phyloP scores from a whole-genome alignment of 768 basidiomycete species.

The Kwoniella sp. region DNA sequence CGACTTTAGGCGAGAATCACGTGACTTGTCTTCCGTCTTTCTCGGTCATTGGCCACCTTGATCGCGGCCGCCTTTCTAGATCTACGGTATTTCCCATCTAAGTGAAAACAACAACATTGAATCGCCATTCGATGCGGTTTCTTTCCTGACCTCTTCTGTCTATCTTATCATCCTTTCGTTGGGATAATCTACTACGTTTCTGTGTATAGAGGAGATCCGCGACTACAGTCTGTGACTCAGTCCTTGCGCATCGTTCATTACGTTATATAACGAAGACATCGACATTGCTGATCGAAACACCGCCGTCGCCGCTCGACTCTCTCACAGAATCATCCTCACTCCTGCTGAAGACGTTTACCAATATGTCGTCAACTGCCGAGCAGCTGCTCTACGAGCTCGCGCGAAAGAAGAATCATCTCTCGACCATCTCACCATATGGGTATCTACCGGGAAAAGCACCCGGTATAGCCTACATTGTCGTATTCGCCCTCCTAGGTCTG shows the following conservation, averaged over 20 bases:
- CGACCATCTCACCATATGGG: conserved; percentile 31
- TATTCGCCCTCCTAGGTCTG: conserved; percentile 39
- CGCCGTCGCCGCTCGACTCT: neutral
- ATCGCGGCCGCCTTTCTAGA: no score
- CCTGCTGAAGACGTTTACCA: neutral
- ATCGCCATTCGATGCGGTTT: no score
- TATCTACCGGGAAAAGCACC: conserved; percentile 42
- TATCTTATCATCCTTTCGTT: no score
- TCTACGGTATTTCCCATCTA: no score
- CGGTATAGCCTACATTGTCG: conserved; percentile 46
- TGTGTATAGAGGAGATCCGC: no score
- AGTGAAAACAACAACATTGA: no score
- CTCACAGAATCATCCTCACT: neutral
- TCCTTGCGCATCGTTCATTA: no score
- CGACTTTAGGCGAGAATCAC: neutral
- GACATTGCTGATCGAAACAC: no score
- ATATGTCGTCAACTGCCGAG: neutral
- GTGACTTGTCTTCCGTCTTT: neutral
- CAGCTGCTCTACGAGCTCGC: neutral
- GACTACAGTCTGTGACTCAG: no score
- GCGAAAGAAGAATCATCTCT: conserved; percentile 9
- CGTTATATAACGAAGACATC: no score
- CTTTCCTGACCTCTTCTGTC: no score
- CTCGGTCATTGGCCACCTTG: neutral
- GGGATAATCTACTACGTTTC: no score